Base-by-base conservation (phyloP, 805 yeast species). In the Isabelozyma rhagii region DNA sequence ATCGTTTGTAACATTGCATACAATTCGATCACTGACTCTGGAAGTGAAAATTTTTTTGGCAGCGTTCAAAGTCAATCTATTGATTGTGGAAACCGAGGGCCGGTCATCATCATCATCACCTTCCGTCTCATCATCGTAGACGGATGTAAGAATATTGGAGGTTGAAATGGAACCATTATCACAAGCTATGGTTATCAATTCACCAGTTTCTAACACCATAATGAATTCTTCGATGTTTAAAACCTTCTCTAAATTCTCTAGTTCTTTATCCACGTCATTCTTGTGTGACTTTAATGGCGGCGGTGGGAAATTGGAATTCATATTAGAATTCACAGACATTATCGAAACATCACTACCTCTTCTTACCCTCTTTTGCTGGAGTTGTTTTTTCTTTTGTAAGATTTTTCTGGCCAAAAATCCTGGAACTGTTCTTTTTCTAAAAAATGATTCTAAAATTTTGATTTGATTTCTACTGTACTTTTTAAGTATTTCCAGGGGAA, bases 11-110 rank as follows among this genome's bases (percentile, higher is more conserved):
- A 79, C 68, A 44, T 78, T 73, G 50, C 83, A 79, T 1, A 89
- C 82, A 29, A 89, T 67, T 52, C 92, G 72, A 61, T 88, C 94
- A 58, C 82, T 84, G 25, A 88, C 84, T 61, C 94, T 75, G 4
- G 96, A 89, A 0, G 96, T 84, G 2, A 77, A 62, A 9, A 89
- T 62, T 51, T 79, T 79, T 46, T 77, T 78, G 48, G 85, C 84
- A 2, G 82, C 71, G 0, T 73, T 69, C n/a, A 86, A 59, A 17
- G 48, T 49, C 5, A 54, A 41, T 41, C 14, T 18, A 15, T 17
- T 41, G 5, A 39, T 39, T 14, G 43, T 41, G 3, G 17, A 14
- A 21, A 21, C 25, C 11, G 28, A 15, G 31, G 14, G 11, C 13
- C 9, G 29, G 17, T 34, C 13, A 17, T 29, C 27, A 8, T 44